These are phyloP conservation scores for Teratosphaeria pseudoeucalypti DNA, from an alignment of 2,329 filamentous ascomycete species.

Conservation along the genomic window DNA sequence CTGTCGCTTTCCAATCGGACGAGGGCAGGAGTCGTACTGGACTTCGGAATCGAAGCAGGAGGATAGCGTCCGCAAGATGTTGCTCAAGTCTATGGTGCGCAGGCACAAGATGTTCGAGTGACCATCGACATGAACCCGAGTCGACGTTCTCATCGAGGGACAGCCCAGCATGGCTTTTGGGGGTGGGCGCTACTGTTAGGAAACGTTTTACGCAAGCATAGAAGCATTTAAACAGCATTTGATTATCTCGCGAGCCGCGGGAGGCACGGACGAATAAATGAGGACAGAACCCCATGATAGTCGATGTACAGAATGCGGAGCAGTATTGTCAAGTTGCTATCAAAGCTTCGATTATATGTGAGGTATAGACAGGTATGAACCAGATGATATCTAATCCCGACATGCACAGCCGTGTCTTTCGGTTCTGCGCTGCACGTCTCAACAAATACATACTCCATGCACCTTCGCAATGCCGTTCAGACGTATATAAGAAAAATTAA, in stretches of 20 bases:
- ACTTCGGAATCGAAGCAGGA: constrained; percentile 25
- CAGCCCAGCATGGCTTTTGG: not conserved
- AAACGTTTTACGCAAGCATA: not conserved
- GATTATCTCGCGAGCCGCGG: not conserved
- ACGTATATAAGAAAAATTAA: not conserved
- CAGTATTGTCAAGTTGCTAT: not conserved
- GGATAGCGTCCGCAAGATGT: constrained; percentile 19
- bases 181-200: too few relatives aligned
- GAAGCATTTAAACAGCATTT: not conserved
- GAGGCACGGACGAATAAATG: not conserved
- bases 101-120: constrained; percentile 27
- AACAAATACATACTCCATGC: not conserved
- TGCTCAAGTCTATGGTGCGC: constrained; percentile 27
- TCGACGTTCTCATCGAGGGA: not conserved
- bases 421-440: not conserved
- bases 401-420: not conserved
- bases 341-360: not conserved
- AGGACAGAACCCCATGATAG: not conserved
- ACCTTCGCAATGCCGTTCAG: not conserved
- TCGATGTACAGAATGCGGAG: not conserved
- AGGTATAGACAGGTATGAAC: not conserved
- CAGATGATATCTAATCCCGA: not conserved
- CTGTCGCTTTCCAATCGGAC: constrained; percentile 17
- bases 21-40: constrained; percentile 13
- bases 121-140: not conserved